A percentile compares a stretch with the other conserved stretches of the same genome.
phyloP scores from a whole-genome alignment of 352 stramenopile species.

The Sclerospora graminicola region DNA sequence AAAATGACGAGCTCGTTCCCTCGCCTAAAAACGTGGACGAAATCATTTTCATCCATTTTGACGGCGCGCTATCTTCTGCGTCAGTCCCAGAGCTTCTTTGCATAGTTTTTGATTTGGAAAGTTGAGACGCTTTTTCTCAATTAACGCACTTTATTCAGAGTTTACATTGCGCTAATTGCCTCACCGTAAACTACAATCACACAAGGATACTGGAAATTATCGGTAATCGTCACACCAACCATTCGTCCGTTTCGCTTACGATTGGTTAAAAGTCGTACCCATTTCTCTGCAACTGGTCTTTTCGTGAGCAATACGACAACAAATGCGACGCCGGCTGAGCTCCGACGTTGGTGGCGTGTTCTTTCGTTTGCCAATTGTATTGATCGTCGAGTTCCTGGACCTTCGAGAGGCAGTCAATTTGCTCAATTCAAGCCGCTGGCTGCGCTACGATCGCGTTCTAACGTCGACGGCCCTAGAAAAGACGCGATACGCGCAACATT shows the following conservation, averaged over 20 bases:
- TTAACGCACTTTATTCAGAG: no score
- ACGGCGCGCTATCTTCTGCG: slow-evolving; percentile 26
- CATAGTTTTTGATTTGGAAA: no score
- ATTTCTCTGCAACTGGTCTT: no score
- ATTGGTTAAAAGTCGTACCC: slow-evolving; percentile 7
- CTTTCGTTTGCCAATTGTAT: slow-evolving; percentile 26
- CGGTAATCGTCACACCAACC: no score
- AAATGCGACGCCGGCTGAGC: neutral
- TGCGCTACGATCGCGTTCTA: slow-evolving; percentile 32
- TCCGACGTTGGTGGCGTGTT: slow-evolving; percentile 9
- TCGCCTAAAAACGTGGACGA: slow-evolving; percentile 72
- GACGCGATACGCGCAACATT: slow-evolving; percentile 38
- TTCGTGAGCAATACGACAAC: no score
- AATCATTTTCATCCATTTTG: slow-evolving; percentile 79
- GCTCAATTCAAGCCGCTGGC: slow-evolving; percentile 29
- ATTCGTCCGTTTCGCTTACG: neutral
- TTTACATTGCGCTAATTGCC: no score
- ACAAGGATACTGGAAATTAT: no score
- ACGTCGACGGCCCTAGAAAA: slow-evolving; percentile 33
- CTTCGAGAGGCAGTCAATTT: slow-evolving; percentile 35
- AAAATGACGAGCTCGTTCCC: slow-evolving; percentile 22
- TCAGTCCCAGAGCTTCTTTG: slow-evolving; percentile 6
- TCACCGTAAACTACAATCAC: no score
- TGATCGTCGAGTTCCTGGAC: slow-evolving; percentile 40
- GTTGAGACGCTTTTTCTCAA: no score